Conservation (phyloP, 2,329 filamentous ascomycete genomes). For the Colletotrichum sp. region DNA sequence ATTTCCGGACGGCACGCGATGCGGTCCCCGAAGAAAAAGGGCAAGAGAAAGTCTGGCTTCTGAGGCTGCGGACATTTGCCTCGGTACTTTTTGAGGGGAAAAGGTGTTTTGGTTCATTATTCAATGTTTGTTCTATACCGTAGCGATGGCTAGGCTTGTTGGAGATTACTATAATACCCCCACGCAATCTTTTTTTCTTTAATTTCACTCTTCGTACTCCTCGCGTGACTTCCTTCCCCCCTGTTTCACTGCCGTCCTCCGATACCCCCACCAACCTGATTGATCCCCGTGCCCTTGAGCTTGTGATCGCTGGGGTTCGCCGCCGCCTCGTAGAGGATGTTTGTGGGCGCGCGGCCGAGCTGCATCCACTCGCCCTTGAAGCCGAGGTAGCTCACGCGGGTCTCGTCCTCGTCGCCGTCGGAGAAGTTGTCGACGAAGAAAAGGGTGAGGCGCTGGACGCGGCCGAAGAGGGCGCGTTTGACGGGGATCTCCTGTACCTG, state of each 20-base stretch:
- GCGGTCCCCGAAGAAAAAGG: slow-evolving; percentile 41
- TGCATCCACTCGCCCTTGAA: slow-evolving; percentile 81
- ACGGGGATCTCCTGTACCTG: slow-evolving; percentile 89
- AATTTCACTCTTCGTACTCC: background rate
- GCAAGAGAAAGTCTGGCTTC: slow-evolving; percentile 17
- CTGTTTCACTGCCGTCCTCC: slow-evolving; percentile 35
- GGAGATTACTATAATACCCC: background rate
- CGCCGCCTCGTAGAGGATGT: slow-evolving; percentile 91
- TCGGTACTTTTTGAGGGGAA: background rate
- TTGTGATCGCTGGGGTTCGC: slow-evolving; percentile 90
- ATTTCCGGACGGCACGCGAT: slow-evolving; percentile 50
- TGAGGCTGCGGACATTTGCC: background rate
- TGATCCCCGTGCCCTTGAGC: slow-evolving; percentile 60
- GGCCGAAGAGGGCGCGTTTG: slow-evolving; percentile 86
- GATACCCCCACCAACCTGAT: slow-evolving; percentile 60
- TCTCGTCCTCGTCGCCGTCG: slow-evolving; percentile 79
- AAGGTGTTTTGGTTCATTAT: background rate
- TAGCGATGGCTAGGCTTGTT: background rate
- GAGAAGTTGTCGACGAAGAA: slow-evolving; percentile 95
- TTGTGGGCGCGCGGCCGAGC: slow-evolving; percentile 78
- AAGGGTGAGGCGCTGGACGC: slow-evolving; percentile 79
- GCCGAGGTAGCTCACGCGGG: slow-evolving; percentile 74
- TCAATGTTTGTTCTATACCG: background rate
- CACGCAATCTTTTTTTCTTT: background rate
- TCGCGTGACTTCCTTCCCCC: background rate